Base-by-base conservation (phyloP, 1,284 basidiomycete genomes). In the Caloboletus inedulis region DNA sequence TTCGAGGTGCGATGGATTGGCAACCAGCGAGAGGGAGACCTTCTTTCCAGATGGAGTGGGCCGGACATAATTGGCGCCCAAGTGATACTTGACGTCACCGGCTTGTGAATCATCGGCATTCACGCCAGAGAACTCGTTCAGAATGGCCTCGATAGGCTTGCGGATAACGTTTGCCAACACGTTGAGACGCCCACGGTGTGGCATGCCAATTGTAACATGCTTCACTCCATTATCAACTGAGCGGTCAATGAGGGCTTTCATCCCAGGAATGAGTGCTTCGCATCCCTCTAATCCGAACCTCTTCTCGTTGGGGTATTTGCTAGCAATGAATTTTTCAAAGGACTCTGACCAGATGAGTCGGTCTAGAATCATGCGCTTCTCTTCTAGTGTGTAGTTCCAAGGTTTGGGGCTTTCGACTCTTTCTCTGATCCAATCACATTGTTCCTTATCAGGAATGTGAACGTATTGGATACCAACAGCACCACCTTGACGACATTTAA, bases 271-370 rank as follows among this genome's bases (percentile, higher is more conserved):
- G 63, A 99, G 85, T 39, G 94, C 84, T 76, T 99, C 97, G 73
- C 94, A 97, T 57, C 97, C 97, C 74, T 99, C 97, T 49, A 99
- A 84, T 74, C 97, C 97, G 75, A 99, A 99, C 51, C 97, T 91
- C 77, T 99, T 99, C 79, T 99, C 97, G 76, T 98, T 99, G 60
- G 97, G 97, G 75, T 94, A 98, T 74, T 99, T 99, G 78, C 87
- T 92, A 21, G 94, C 88, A 62, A 99, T 95, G 78, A 98, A 99
- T 69, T 96, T 95, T 74, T 99, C 97, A 66, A 99, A 98, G 6
- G 92, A 91, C 71, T 99, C 96, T 27, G 96, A 99, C 97, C 97
- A 99, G 73, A 98, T 98, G 66, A 98, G 86, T 56, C 97, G 91
- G 75, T 99, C 97, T 54, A 99, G 84, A 61, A 99, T 97, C 89